Conservation (phyloP, 2,329 filamentous ascomycete genomes). For the Aspergillus transmontanensis region DNA sequence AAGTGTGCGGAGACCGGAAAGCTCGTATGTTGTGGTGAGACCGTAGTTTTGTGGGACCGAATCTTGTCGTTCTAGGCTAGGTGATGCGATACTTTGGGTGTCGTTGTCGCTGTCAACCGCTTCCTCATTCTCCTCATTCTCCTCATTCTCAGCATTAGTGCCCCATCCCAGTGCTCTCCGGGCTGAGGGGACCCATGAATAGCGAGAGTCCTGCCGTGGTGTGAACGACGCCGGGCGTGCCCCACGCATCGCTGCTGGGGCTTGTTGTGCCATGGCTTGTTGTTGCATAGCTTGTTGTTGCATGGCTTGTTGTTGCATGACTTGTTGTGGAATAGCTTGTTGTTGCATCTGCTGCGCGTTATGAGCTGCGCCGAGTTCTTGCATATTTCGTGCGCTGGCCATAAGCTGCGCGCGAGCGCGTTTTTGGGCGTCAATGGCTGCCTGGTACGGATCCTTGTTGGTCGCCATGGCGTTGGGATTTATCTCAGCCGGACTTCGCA, state of each 20-base stretch:
- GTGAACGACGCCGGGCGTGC: no score
- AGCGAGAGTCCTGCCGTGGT: neutral
- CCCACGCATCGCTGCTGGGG: neutral
- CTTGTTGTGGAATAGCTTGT: no score
- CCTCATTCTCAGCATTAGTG: neutral
- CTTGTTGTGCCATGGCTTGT: neutral
- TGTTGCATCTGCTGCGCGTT: neutral
- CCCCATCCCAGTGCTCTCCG: neutral
- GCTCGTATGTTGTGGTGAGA: slow-evolving; percentile 45
- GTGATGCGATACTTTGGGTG: neutral
- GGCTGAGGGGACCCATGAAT: neutral
- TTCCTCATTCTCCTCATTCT: slow-evolving; percentile 4
- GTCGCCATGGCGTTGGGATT: neutral
- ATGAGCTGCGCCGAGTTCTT: neutral
- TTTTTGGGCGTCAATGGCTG: neutral
- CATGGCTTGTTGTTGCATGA: no score
- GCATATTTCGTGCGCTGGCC: neutral
- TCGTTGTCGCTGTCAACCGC: slow-evolving; percentile 18
- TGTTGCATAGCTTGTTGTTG: neutral
- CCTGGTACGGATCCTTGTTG: neutral
- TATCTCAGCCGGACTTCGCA: slow-evolving; percentile 2
- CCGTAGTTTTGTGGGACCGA: slow-evolving; percentile 43
- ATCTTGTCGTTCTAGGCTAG: slow-evolving; percentile 29
- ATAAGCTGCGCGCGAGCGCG: neutral
- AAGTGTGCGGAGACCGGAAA: slow-evolving; percentile 42